Percentiles rank a stretch among this genome's conserved stretches.
These are phyloP conservation scores for Talaromyces sp. DNA, from an alignment of 2,329 filamentous ascomycete species.

Conservation along the genomic window DNA sequence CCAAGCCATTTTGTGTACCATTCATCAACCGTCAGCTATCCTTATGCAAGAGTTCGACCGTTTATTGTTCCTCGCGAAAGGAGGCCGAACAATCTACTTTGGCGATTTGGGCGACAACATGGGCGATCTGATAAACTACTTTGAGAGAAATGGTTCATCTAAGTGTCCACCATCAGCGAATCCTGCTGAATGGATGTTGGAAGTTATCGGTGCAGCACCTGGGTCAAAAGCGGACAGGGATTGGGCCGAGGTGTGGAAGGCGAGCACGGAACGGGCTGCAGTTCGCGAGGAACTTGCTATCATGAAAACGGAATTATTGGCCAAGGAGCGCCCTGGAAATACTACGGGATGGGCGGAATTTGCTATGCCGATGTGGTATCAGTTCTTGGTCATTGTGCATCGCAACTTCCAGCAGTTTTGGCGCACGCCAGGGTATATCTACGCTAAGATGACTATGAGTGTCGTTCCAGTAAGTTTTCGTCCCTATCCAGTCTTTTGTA, in stretches of 20 bases:
- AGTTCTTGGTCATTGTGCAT: slow-evolving; percentile 64
- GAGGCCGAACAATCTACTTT: slow-evolving; percentile 67
- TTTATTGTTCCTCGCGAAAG: slow-evolving; percentile 61
- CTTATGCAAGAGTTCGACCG: slow-evolving; percentile 81
- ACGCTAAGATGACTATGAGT: slow-evolving; percentile 72
- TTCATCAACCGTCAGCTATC: slow-evolving; percentile 92
- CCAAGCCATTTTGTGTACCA: slow-evolving; percentile 90
- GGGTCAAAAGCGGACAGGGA: slow-evolving; percentile 62
- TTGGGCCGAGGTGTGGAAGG: slow-evolving; percentile 63
- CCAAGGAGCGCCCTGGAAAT: slow-evolving; percentile 47
- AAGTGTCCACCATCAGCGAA: slow-evolving; percentile 62
- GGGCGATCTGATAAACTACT: slow-evolving; percentile 72
- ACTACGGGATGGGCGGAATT: slow-evolving; percentile 67
- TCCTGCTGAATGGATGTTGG: slow-evolving; percentile 73
- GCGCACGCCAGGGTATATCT: slow-evolving; percentile 86
- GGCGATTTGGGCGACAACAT: slow-evolving; percentile 60
- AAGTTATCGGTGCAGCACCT: slow-evolving; percentile 58
- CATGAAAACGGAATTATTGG: slow-evolving; percentile 50
- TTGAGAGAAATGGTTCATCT: slow-evolving; percentile 62
- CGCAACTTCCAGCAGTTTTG: slow-evolving; percentile 91
- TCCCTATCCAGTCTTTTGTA: neutral
- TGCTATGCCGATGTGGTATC: slow-evolving; percentile 67
- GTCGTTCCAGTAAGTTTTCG: slow-evolving; percentile 11
- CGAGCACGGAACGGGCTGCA: slow-evolving; percentile 54
- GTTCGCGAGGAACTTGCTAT: slow-evolving; percentile 58